Evolutionary conservation across 192 early-diverging fungal genomes (phyloP).

Genomic region (Linnemannia hyalina): DNA sequence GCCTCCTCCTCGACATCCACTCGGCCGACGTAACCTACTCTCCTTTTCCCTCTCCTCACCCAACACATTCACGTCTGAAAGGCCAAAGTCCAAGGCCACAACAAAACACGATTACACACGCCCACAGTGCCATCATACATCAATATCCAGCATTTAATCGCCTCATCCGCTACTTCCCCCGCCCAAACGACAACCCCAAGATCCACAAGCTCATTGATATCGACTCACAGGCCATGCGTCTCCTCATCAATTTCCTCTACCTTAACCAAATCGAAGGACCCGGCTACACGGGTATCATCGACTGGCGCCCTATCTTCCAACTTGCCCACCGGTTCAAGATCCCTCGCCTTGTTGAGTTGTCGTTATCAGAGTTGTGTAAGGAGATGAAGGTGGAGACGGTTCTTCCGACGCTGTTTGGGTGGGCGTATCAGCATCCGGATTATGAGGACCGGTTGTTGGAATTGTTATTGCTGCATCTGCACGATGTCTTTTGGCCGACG

Average conservation of each 20-base stretch:
- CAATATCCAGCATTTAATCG: constrained; percentile 8
- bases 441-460: constrained; percentile 5
- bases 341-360: not conserved
- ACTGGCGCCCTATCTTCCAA: constrained; percentile 22
- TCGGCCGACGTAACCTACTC: not conserved
- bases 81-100: not conserved
- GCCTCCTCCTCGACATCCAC: not conserved
- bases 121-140: constrained; percentile 9
- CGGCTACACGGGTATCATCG: constrained; percentile 5
- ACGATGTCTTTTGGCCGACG: not conserved
- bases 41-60: not conserved
- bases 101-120: not conserved
- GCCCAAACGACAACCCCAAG: not conserved
- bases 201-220: constrained; percentile 3
- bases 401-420: not conserved
- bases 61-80: too few relatives aligned
- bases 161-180: not conserved
- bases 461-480: not conserved
- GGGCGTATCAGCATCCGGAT: constrained; percentile 25
- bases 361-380: not conserved
- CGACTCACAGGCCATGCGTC: constrained; percentile 4
- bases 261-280: constrained; percentile 23
- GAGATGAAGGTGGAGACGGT: not conserved
- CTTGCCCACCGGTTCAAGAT: constrained; percentile 8
- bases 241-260: constrained; percentile 30